Evolutionary conservation across 805 yeast genomes (phyloP), one percentile per base, ranked within the genome.

Genomic region (Lachancea fermentati): DNA sequence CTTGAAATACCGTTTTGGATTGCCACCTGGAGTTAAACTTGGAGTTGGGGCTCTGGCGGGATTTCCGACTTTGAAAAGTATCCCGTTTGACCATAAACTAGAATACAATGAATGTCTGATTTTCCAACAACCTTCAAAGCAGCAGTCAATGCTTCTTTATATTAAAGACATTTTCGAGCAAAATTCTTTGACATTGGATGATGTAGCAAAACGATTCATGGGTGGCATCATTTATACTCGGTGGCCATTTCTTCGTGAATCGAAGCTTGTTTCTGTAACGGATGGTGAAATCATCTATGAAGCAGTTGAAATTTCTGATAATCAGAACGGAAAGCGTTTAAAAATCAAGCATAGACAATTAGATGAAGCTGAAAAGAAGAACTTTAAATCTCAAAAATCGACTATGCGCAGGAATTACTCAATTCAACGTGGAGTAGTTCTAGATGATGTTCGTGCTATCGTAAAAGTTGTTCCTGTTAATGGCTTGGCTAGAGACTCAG

Each of bases 181-280:
- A 34, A 53, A 51, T n/a, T 80, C 80, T 30, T 54, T 76, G 28
- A 65, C 82, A 4, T 63, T 76, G 19, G 80, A 76, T 36, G 85
- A 82, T 46, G 71, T 86, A 52, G 81, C 87, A 17, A 72, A 76
- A 42, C 72, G 78, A 52, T 76, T 72, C 41, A 51, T 83, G 40
- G 80, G 78, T 34, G 71, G 78, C 42, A 63, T 78, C 36, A 82
- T 85, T 2, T 89, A 79, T 57, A 76, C 85, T 9, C 77, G 81
- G 50, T 93, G 95, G 91, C 99, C 99, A n/a, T 85, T 78, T 55
- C 67, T 93, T 49, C 73, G 79, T 50, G 97, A 91, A 63, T 82
- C 88, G 7, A 78, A 75, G 54, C 78, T 91, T 30, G 67, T 78
- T 9, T 71, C 73, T 16, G 75, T 91, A 3, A 58, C 71, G 26